Evolutionary conservation across 345 rosid genomes (phyloP).

Genomic region (Pugionium dolabratum): DNA sequence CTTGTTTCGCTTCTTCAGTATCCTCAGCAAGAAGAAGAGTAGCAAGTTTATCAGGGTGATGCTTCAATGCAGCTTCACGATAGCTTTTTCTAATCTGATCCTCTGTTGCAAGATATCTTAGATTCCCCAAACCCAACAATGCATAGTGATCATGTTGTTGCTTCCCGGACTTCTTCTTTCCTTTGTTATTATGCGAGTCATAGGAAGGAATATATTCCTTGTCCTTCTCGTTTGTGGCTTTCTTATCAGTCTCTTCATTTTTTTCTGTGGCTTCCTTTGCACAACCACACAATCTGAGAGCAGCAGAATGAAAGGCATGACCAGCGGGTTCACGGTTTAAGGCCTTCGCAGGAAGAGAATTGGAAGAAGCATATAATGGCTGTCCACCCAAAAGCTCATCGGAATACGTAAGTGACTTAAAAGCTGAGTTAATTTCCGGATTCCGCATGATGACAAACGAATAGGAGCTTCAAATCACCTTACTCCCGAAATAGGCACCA

Average conservation of each 20-base stretch:
- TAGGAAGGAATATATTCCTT: conserved; percentile 56
- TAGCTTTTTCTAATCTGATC: conserved; percentile 90
- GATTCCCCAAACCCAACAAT: conserved; percentile 75
- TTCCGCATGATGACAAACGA: conserved; percentile 26
- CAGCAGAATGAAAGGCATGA: conserved; percentile 79
- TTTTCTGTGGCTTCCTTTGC: conserved; percentile 47
- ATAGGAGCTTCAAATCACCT: conserved; percentile 7
- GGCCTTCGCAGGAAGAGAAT: conserved; percentile 78
- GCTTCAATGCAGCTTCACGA: conserved; percentile 86
- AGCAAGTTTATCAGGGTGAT: conserved; percentile 95
- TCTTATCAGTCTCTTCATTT: conserved; percentile 45
- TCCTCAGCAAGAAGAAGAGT: conserved; percentile 79
- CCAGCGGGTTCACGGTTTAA: conserved; percentile 90
- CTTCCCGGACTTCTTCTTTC: conserved; percentile 65
- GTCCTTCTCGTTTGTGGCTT: conserved; percentile 58
- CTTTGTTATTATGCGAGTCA: conserved; percentile 63
- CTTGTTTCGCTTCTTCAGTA: conserved; percentile 82
- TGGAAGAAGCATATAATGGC: conserved; percentile 64
- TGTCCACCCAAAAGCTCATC: conserved; percentile 69
- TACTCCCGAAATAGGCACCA: conserved; percentile 8
- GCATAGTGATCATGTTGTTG: conserved; percentile 95
- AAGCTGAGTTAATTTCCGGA: conserved; percentile 45
- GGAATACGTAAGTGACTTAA: conserved; percentile 63
- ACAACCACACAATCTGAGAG: conserved; percentile 76
- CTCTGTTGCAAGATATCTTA: conserved; percentile 94